Evolutionary conservation across 2,329 filamentous ascomycete genomes (phyloP).

Genomic region (Macroventuria anomochaeta): DNA sequence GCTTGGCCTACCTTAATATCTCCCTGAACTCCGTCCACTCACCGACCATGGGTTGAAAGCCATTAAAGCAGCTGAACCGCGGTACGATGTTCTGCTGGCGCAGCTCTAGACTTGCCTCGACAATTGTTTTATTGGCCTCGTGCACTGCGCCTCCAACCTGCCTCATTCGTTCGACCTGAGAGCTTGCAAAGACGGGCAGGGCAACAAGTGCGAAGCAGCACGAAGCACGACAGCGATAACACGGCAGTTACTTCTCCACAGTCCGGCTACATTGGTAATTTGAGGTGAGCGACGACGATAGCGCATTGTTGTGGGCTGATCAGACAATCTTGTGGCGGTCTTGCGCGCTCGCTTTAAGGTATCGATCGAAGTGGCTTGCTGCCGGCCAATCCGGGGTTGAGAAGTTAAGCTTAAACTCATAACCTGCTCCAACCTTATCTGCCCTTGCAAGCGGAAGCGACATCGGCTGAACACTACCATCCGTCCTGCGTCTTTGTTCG

Average conservation of each 20-base stretch:
- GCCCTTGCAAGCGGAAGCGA: conserved; percentile 38
- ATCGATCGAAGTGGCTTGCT: conserved; percentile 13
- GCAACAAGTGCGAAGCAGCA: background rate
- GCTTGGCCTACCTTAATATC: conserved; percentile 46
- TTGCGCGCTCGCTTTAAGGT: conserved; percentile 10
- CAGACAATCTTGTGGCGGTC: conserved; percentile 22
- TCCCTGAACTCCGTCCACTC: conserved; percentile 18
- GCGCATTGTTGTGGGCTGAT: conserved; percentile 11
- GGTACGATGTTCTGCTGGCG: conserved; percentile 26
- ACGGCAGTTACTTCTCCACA: background rate
- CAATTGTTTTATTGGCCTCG: background rate
- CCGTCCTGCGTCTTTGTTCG: background rate
- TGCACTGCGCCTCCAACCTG: conserved; percentile 12
- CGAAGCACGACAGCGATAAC: background rate
- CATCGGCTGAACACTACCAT: conserved; percentile 27
- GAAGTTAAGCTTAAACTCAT: conserved; percentile 49
- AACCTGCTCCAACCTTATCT: conserved; percentile 48
- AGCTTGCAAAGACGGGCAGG: background rate
- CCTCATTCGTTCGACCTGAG: background rate
- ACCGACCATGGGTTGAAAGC: conserved; percentile 4
- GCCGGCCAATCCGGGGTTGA: conserved; percentile 30
- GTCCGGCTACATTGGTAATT: background rate
- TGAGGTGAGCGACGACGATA: conserved; percentile 2
- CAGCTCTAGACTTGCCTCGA: conserved; percentile 17
- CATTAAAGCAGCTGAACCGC: conserved; percentile 7